Percentiles rank a stretch among this genome's conserved stretches.
These are phyloP conservation scores for Naganishia kalamii DNA, from an alignment of 768 basidiomycete genomes.

Conservation along the genomic window DNA sequence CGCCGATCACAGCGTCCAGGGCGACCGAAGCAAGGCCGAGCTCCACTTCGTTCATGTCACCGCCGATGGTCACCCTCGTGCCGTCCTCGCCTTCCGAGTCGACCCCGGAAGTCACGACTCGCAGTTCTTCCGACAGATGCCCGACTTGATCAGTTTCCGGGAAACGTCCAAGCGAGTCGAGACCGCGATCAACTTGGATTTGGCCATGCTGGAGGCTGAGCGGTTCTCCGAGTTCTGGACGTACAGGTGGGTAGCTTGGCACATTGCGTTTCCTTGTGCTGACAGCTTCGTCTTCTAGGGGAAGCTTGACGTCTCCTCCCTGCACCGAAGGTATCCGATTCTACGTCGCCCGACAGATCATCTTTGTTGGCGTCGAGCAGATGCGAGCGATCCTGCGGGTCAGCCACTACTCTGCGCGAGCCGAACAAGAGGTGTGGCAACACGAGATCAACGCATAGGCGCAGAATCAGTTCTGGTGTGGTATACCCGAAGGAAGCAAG, in stretches of 20 bases:
- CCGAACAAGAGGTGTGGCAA: constrained; percentile 29
- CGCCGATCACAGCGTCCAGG: constrained; percentile 28
- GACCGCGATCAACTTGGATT: constrained; percentile 16
- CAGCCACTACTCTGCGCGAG: constrained; percentile 26
- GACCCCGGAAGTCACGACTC: constrained; percentile 29
- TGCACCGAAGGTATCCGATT: constrained; percentile 33
- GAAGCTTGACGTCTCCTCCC: constrained; percentile 26
- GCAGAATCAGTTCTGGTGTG: too few relatives aligned
- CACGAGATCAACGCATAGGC: constrained; percentile 30
- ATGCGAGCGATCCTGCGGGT: constrained; percentile 27
- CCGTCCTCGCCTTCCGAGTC: constrained; percentile 29
- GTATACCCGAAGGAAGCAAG: too few relatives aligned
- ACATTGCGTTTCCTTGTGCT: not conserved
- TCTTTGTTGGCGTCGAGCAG: constrained; percentile 28
- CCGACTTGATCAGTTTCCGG: constrained; percentile 21
- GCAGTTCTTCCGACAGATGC: constrained; percentile 23
- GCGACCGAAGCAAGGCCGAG: constrained; percentile 27
- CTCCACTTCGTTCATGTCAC: constrained; percentile 31
- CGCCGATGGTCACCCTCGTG: constrained; percentile 24
- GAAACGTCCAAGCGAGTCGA: not conserved
- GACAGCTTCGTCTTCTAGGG: constrained; percentile 6
- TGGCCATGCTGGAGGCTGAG: constrained; percentile 24
- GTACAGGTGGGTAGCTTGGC: constrained; percentile 9
- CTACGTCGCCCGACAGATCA: constrained; percentile 30
- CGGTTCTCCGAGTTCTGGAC: constrained; percentile 29